Percentiles rank a stretch among this genome's conserved stretches.
Conservation (phyloP, 768 basidiomycete genomes). For the Xerocomellus intermedius region DNA sequence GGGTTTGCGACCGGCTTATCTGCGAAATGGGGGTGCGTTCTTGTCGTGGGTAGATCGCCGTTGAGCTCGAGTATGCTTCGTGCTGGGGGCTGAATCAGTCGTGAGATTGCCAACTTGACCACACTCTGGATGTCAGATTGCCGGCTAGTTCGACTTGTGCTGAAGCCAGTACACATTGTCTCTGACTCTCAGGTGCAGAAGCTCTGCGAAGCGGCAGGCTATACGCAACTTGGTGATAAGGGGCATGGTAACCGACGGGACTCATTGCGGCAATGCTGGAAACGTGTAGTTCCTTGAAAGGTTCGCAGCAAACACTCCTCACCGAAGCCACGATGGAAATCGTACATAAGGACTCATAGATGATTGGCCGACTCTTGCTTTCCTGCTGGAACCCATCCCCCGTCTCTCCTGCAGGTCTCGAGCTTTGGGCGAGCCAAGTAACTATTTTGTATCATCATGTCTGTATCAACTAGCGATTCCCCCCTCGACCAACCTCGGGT, state of each 20-base stretch:
- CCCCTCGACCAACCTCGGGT: conserved; percentile 26
- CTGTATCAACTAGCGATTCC: conserved; percentile 27
- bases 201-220: conserved; percentile 14
- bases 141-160: background rate
- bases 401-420: conserved; percentile 13
- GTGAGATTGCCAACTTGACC: conserved; percentile 7
- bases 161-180: background rate
- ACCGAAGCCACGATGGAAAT: conserved; percentile 35
- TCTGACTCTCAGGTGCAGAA: conserved; percentile 19
- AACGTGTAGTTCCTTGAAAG: conserved; percentile 21
- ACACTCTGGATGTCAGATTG: background rate
- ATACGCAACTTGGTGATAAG: conserved; percentile 23
- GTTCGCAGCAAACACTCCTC: conserved; percentile 29
- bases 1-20: conserved; percentile 12
- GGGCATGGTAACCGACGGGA: conserved; percentile 31
- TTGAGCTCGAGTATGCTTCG: background rate
- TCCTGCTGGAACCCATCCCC: conserved; percentile 17
- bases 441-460: conserved; percentile 33
- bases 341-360: conserved; percentile 29
- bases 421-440: conserved; percentile 12
- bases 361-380: conserved; percentile 11
- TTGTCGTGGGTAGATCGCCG: conserved; percentile 20
- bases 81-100: background rate
- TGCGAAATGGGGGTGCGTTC: conserved; percentile 7
- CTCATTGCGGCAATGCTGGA: conserved; percentile 29